Evolutionary conservation across 1,284 basidiomycete genomes (phyloP).

Genomic region (Apiotrichum laibachii): DNA sequence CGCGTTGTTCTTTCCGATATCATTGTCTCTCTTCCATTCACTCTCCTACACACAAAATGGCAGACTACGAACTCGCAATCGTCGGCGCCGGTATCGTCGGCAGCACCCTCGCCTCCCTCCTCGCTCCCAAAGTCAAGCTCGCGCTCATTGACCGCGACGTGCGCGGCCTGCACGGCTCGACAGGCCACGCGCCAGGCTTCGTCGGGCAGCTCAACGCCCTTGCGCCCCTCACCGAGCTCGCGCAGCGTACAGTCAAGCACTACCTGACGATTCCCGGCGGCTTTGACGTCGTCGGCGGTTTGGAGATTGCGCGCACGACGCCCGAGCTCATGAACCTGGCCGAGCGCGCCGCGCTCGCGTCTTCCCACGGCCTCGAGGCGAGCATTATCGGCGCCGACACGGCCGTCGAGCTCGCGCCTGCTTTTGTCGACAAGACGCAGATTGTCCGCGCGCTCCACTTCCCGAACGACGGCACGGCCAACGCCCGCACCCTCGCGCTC

Average conservation of each 20-base stretch:
- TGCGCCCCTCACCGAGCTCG: conserved; percentile 26
- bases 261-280: conserved; percentile 20
- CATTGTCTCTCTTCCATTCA: too few species aligned
- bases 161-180: conserved; percentile 25
- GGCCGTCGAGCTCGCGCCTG: conserved; percentile 15
- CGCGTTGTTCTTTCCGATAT: too few species aligned
- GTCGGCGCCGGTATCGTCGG: conserved; percentile 34
- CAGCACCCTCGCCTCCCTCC: conserved; percentile 46
- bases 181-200: conserved; percentile 35
- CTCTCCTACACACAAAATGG: neutral
- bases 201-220: conserved; percentile 29
- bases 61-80: conserved; percentile 29
- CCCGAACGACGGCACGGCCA: conserved; percentile 27
- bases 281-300: conserved; percentile 25
- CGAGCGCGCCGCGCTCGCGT: conserved; percentile 12
- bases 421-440: conserved; percentile 15
- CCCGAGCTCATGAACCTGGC: neutral
- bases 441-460: conserved; percentile 11
- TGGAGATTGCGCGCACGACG: conserved; percentile 17
- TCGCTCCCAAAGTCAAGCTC: conserved; percentile 53
- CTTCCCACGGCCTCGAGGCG: conserved; percentile 10
- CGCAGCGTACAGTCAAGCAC: conserved; percentile 19
- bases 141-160: conserved; percentile 51
- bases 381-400: conserved; percentile 12
- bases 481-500: conserved; percentile 16